Conservation (phyloP, 2,329 filamentous ascomycete genomes). For the Pseudofabraea citricarpa region DNA sequence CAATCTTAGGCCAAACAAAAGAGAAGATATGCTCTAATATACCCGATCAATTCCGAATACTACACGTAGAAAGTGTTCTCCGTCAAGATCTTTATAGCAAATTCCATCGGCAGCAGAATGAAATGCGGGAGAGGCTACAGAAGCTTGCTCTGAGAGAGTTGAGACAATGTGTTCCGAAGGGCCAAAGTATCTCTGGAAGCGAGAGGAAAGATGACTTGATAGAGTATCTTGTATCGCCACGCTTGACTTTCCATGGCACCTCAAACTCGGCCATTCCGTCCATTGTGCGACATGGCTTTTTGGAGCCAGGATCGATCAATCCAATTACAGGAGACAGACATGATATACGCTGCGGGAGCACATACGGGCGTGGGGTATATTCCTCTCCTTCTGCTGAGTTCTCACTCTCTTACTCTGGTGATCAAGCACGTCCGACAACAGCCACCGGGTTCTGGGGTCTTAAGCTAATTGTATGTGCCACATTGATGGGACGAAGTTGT, state of each 20-base stretch:
- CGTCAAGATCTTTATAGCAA: constrained; percentile 27
- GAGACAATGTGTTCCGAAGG: constrained; percentile 10
- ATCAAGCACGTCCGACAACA: constrained; percentile 24
- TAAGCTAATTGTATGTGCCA: constrained; percentile 40
- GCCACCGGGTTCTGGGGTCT: constrained; percentile 30
- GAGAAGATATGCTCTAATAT: constrained; percentile 29
- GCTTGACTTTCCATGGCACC: constrained; percentile 37
- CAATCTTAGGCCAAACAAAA: constrained; percentile 28
- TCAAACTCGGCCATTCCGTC: constrained; percentile 30
- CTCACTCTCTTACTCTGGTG: constrained; percentile 31
- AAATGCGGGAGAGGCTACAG: constrained; percentile 22
- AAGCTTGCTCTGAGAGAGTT: constrained; percentile 9
- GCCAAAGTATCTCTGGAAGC: constrained; percentile 1
- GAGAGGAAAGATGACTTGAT: constrained; percentile 27
- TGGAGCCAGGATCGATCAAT: constrained; percentile 30
- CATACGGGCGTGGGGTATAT: constrained; percentile 39
- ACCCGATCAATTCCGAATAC: constrained; percentile 27
- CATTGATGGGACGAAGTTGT: constrained; percentile 37
- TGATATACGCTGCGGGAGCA: constrained; percentile 30
- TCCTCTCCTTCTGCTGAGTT: constrained; percentile 36
- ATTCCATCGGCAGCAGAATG: constrained; percentile 25
- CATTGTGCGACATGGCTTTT: constrained; percentile 40
- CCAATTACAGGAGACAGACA: constrained; percentile 23
- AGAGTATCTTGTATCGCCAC: constrained; percentile 30
- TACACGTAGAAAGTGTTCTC: constrained; percentile 36